phyloP scores from a whole-genome alignment of 306 rosid genomes.

The Elaeagnus macrophylla region DNA sequence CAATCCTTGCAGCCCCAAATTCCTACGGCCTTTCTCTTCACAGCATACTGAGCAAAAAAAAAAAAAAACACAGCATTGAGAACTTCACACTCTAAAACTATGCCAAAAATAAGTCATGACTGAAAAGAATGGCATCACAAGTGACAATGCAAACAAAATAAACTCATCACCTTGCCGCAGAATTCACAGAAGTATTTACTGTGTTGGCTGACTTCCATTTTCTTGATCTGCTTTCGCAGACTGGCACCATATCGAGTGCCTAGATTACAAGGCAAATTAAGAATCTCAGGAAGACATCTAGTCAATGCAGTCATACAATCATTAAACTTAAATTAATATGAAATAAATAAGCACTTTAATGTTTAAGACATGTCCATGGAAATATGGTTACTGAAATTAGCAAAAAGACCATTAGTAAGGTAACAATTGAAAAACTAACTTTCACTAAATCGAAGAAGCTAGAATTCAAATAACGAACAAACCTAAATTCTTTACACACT shows the following conservation, averaged over 20 bases:
- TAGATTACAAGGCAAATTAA: conserved; percentile 6
- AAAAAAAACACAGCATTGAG: background rate
- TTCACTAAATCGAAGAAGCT: too few relatives aligned
- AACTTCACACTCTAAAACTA: too few relatives aligned
- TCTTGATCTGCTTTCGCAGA: conserved; percentile 89
- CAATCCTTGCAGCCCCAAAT: conserved; percentile 93
- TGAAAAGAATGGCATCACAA: background rate
- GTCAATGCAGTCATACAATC: too few relatives aligned
- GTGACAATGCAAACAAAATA: background rate
- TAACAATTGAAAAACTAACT: too few relatives aligned
- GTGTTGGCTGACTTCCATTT: conserved; percentile 93
- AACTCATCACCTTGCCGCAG: conserved; percentile 59
- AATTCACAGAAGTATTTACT: conserved; percentile 85
- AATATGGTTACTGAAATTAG: too few relatives aligned
- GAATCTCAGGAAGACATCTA: background rate
- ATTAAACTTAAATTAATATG: too few relatives aligned
- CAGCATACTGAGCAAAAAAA: conserved; percentile 48
- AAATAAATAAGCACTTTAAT: too few relatives aligned
- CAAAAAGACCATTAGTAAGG: too few relatives aligned
- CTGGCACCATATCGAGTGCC: conserved; percentile 91
- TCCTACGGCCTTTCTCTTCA: conserved; percentile 84
- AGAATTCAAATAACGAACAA: too few relatives aligned
- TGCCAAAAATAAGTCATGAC: background rate
- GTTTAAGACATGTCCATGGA: too few relatives aligned
- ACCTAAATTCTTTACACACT: too few relatives aligned